Evolutionary conservation across 345 rosid genomes (phyloP).

Genomic region (Rhodamnia rubescens): DNA sequence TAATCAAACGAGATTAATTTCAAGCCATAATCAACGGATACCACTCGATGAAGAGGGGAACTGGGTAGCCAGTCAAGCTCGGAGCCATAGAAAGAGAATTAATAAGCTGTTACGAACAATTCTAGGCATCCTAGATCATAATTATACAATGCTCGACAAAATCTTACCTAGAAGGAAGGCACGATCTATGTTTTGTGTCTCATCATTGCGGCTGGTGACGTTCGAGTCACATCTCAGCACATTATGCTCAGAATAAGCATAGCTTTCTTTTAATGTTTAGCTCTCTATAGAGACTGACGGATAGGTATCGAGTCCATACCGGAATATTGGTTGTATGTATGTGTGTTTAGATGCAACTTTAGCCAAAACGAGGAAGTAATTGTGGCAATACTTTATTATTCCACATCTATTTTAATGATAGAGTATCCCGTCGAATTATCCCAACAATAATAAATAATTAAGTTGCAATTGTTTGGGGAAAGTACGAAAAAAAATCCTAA

Average conservation of each 20-base stretch:
- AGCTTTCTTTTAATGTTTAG: background rate
- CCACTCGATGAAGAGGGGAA: background rate
- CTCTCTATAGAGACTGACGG: background rate
- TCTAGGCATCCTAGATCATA: background rate
- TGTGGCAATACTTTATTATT: background rate
- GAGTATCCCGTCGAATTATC: background rate
- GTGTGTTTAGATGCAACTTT: background rate
- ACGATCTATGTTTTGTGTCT: background rate
- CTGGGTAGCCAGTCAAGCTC: background rate
- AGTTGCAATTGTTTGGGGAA: background rate
- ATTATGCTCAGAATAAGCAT: background rate
- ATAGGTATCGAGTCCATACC: background rate
- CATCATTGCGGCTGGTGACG: background rate
- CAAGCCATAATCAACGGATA: background rate
- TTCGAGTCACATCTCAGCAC: background rate
- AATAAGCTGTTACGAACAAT: background rate
- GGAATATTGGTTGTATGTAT: background rate
- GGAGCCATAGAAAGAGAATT: background rate
- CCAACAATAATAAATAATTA: background rate
- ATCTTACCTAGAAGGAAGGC: background rate
- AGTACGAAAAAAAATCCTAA: too few species aligned
- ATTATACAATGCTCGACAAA: background rate
- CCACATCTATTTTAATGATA: background rate
- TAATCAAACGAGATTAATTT: background rate
- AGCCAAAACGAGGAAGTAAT: background rate